Evolutionary conservation across 495 filamentous ascomycete species (phyloP), one percentile per base, ranked within the genome.

Genomic region (Hypoxylon perforatum): DNA sequence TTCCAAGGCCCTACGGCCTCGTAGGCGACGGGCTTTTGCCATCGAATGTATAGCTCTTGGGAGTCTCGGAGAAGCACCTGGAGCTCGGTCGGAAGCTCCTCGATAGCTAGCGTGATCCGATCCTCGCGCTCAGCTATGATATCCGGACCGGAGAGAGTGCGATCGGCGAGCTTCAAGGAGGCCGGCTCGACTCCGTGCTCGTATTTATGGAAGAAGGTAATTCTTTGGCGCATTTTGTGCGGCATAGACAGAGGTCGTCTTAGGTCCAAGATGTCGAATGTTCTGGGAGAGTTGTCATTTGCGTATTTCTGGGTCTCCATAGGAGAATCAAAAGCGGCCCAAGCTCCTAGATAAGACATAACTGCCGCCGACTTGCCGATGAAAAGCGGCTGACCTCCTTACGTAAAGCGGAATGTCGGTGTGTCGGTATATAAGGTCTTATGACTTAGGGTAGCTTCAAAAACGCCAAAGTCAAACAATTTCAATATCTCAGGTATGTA

Each of bases 21-120:
- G 69, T 89, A 92, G 2, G 82, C 64, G 5, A 61, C 64, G 4
- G 84, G 77, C 19, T 85, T 87, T 14, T 88, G 85, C 91, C 93
- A 97, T 72, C 92, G 84, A 53, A 98, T 81, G 75, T 94, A 91
- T 30, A 97, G 77, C 73, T 92, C 90, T 65, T 90, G 88, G 41
- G 82, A 84, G 65, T 85, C 80, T 19, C 84, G 78, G n/a, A 97
- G 75, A n/a, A 90, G 77, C 14, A 80, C 63, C 65, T 80, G 82
- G 9, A 96, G 74, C 82, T 92, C 90, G 18, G 73, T 65, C 0
- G 92, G 90, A 47, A 97, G 85, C 77, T 97, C 91, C 36, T 87
- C 81, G 46, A 91, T 76, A 52, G 83, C 81, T 63, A 95, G 78
- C 1, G 92, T 97, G 62, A 94, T 75, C 7, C 90, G 85, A 67